Conservation (phyloP, 192 early-diverging fungal species). For the Entomortierella chlamydospora region DNA sequence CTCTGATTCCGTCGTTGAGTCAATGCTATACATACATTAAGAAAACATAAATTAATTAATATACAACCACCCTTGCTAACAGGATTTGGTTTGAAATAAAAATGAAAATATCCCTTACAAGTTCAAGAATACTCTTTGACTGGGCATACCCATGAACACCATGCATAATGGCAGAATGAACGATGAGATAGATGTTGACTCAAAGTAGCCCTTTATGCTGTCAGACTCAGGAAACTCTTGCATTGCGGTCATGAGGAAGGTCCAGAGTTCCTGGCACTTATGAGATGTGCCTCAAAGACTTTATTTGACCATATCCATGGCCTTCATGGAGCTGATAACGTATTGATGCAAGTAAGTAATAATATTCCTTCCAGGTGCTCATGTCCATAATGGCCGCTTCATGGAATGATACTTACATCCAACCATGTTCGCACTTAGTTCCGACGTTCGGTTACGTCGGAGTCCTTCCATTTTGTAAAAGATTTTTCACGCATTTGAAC, state of each 20-base stretch:
- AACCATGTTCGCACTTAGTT: slow-evolving; percentile 28
- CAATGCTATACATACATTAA: slow-evolving; percentile 13
- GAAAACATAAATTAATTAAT: not conserved
- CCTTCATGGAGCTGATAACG: slow-evolving; percentile 20
- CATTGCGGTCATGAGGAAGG: slow-evolving; percentile 15
- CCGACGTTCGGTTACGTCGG: slow-evolving; percentile 20
- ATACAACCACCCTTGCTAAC: not conserved
- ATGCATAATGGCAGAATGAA: slow-evolving; percentile 41
- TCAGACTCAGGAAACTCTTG: slow-evolving; percentile 28
- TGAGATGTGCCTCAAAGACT: slow-evolving; percentile 23
- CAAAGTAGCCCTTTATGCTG: slow-evolving; percentile 20
- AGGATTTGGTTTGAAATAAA: slow-evolving; percentile 12
- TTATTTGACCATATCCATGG: slow-evolving; percentile 19
- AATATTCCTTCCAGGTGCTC: slow-evolving; percentile 15
- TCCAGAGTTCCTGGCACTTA: slow-evolving; percentile 15
- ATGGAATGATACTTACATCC: slow-evolving; percentile 38
- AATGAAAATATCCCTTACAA: slow-evolving; percentile 29
- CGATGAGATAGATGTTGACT: slow-evolving; percentile 29
- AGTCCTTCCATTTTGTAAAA: slow-evolving; percentile 34
- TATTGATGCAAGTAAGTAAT: slow-evolving; percentile 12
- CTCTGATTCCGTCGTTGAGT: slow-evolving; percentile 19
- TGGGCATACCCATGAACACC: slow-evolving; percentile 27
- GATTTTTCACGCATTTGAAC: slow-evolving; percentile 33
- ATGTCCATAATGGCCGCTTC: slow-evolving; percentile 6
- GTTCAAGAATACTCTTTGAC: slow-evolving; percentile 27